phyloP scores from a whole-genome alignment of 495 filamentous ascomycete species.

The Hypoxylon crocopeplum region DNA sequence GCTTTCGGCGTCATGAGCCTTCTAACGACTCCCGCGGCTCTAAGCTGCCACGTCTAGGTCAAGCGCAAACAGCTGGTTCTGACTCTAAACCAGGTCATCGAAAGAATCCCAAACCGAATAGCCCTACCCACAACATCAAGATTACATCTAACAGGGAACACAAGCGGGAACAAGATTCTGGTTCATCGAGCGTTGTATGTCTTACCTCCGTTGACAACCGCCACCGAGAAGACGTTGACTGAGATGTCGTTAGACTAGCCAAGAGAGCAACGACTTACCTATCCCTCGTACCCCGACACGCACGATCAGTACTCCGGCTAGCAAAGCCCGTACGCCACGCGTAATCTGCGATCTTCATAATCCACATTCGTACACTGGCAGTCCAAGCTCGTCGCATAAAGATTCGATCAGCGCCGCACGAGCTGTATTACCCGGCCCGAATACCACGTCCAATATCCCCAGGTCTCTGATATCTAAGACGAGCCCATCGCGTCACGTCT shows the following conservation, averaged over 20 bases:
- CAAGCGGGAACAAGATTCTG: conserved; percentile 9
- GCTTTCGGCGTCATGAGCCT: conserved; percentile 10
- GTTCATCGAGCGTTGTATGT: conserved; percentile 29
- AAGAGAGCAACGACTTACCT: conserved; percentile 25
- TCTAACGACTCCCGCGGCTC: conserved; percentile 15
- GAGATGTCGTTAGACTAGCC: conserved; percentile 20
- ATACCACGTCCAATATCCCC: conserved; percentile 18
- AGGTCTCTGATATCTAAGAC: not conserved
- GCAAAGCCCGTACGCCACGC: conserved; percentile 3
- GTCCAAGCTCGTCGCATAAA: not conserved
- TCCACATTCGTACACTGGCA: not conserved
- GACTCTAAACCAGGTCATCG: conserved; percentile 20
- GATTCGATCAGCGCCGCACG: conserved; percentile 16
- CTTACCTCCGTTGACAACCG: not conserved
- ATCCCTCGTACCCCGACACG: conserved; percentile 11
- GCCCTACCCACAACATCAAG: conserved; percentile 15
- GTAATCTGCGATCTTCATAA: not conserved
- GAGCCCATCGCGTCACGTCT: conserved; percentile 7
- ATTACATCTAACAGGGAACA: not conserved
- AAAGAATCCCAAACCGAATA: conserved; percentile 16
- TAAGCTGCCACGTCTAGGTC: conserved; percentile 19
- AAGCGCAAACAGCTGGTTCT: conserved; percentile 12
- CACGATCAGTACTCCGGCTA: conserved; percentile 1
- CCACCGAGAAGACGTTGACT: conserved; percentile 1
- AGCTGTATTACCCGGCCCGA: conserved; percentile 3